Percentiles rank a stretch among this genome's conserved stretches.
These are phyloP conservation scores for Collybiopsis confluens DNA, from an alignment of 768 basidiomycete genomes.

Conservation along the genomic window DNA sequence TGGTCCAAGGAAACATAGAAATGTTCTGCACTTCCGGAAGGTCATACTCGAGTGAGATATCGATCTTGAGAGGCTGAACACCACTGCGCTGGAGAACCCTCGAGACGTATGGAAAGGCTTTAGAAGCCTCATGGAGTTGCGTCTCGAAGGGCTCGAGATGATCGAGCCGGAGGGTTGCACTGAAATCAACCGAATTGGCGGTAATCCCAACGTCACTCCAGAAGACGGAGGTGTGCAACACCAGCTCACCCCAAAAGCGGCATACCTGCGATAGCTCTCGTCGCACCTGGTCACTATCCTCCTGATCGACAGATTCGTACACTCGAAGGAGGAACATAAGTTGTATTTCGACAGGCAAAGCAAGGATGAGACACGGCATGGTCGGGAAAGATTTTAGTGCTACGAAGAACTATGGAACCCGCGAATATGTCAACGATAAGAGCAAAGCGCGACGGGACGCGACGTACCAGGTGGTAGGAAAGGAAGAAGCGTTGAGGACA, in stretches of 20 bases:
- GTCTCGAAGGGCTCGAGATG: not conserved
- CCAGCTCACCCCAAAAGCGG: not conserved
- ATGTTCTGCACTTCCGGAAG: too few relatives aligned
- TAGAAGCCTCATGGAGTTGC: too few relatives aligned
- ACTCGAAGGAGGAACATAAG: not conserved
- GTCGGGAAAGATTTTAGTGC: conserved; percentile 7
- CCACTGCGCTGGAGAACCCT: too few relatives aligned
- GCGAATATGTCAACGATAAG: too few relatives aligned
- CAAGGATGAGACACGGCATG: not conserved
- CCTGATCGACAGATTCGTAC: not conserved
- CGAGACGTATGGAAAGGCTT: not conserved
- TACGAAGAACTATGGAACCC: too few relatives aligned
- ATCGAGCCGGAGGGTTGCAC: not conserved
- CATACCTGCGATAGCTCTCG: not conserved
- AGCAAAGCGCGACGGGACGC: too few relatives aligned
- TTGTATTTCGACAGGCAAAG: not conserved
- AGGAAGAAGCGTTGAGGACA: too few relatives aligned
- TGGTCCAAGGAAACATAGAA: too few relatives aligned
- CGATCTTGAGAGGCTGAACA: too few relatives aligned
- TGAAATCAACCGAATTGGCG: not conserved
- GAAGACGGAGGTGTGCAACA: not conserved
- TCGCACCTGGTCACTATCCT: not conserved
- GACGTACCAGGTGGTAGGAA: too few relatives aligned
- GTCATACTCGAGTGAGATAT: too few relatives aligned
- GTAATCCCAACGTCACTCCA: not conserved